Evolutionary conservation across 1,284 basidiomycete species (phyloP).

Genomic region (Phellinidium pouzarii): DNA sequence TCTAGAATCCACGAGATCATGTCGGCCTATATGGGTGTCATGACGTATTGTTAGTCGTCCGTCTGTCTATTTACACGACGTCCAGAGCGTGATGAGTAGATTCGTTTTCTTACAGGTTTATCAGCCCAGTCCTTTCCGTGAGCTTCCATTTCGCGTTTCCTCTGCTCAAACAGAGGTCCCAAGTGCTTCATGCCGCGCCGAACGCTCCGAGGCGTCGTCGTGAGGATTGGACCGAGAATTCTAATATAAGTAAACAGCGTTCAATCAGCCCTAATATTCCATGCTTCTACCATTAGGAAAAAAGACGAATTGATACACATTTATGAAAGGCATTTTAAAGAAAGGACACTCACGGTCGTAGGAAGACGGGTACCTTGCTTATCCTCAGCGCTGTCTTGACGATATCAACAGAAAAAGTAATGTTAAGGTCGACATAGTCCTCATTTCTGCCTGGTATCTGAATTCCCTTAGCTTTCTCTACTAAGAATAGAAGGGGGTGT

Average conservation of each 20-base stretch:
- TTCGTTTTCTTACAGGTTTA: conserved; percentile 30
- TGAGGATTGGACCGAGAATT: conserved; percentile 6
- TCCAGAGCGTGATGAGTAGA: no score
- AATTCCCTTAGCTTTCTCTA: no score
- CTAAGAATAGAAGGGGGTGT: not conserved
- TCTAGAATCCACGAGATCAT: conserved; percentile 17
- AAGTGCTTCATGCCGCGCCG: conserved; percentile 26
- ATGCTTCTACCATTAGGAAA: no score
- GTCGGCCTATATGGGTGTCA: not conserved
- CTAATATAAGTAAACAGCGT: not conserved
- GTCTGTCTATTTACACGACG: no score
- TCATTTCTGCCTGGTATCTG: conserved; percentile 38
- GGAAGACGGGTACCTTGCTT: conserved; percentile 30
- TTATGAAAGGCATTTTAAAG: conserved; percentile 10
- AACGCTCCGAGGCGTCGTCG: conserved; percentile 7
- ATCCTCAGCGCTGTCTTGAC: conserved; percentile 25
- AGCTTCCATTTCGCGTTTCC: conserved; percentile 27
- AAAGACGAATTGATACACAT: conserved; percentile 25
- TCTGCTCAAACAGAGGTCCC: conserved; percentile 33
- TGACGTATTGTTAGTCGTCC: not conserved
- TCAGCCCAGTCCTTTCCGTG: conserved; percentile 31
- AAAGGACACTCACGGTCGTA: conserved; percentile 20
- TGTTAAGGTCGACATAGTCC: conserved; percentile 34
- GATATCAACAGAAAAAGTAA: conserved; percentile 29
- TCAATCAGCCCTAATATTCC: no score